These are phyloP conservation scores for Claviceps fusiformis DNA, from an alignment of 2,329 filamentous ascomycete species.

Conservation along the genomic window DNA sequence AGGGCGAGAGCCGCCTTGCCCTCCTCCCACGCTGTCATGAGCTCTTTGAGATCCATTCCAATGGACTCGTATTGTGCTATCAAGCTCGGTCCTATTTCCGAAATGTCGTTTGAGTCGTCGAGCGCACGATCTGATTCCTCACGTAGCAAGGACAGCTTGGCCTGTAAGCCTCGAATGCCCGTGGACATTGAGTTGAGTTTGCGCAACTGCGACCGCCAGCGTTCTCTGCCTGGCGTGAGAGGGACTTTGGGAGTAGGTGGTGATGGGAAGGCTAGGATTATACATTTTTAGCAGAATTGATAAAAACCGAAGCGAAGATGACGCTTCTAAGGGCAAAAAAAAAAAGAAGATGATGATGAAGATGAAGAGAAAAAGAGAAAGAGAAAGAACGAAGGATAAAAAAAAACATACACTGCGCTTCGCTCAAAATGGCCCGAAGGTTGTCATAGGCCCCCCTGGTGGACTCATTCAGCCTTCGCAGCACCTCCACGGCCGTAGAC, in stretches of 20 bases:
- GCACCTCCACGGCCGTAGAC: constrained; percentile 63
- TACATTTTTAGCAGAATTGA: too few species aligned
- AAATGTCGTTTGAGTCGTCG: constrained; percentile 58
- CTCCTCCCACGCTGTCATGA: constrained; percentile 76
- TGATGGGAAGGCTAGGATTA: constrained; percentile 33
- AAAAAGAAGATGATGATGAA: not conserved
- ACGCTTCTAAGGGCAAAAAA: not conserved
- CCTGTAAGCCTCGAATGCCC: constrained; percentile 81
- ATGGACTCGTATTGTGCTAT: constrained; percentile 92
- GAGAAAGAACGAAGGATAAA: too few species aligned
- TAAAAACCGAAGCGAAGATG: too few species aligned
- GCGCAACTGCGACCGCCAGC: constrained; percentile 73
- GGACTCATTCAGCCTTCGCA: constrained; percentile 49
- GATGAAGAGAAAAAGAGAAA: constrained; percentile 5
- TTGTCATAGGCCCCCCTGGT: constrained; percentile 51
- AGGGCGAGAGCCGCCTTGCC: constrained; percentile 72
- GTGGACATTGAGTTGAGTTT: constrained; percentile 81
- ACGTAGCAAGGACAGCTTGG: constrained; percentile 81
- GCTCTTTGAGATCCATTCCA: constrained; percentile 66
- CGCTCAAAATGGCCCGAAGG: constrained; percentile 55
- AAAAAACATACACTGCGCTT: constrained; percentile 58
- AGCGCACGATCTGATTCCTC: constrained; percentile 77
- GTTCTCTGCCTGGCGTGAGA: constrained; percentile 62
- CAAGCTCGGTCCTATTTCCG: constrained; percentile 64
- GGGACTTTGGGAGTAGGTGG: constrained; percentile 44